A percentile compares a stretch with the other conserved stretches of the same genome.
phyloP scores from a whole-genome alignment of 371 early-diverging fungal genomes.

The Mucor saturninus region DNA sequence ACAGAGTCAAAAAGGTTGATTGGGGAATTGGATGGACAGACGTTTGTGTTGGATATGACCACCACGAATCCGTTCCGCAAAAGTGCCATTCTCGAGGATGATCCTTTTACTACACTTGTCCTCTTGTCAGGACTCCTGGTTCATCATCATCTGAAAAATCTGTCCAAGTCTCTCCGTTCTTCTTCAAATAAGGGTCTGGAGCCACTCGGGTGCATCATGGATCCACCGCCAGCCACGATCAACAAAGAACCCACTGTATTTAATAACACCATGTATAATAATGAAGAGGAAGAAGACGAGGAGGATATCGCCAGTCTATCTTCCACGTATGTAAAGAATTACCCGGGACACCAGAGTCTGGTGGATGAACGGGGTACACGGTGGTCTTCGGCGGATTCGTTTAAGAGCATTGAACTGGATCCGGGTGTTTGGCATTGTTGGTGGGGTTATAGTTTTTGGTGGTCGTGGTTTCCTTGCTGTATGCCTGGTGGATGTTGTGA shows the following conservation, averaged over 20 bases:
- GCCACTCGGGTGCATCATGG: constrained; percentile 34
- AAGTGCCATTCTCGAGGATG: background rate
- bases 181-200: constrained; percentile 25
- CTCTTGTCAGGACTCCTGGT: constrained; percentile 38
- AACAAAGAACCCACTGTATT: background rate
- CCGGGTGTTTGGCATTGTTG: constrained; percentile 47
- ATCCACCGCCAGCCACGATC: constrained; percentile 8
- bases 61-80: constrained; percentile 14
- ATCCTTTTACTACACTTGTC: constrained; percentile 32
- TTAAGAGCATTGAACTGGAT: constrained; percentile 50
- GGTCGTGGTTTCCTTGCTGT: constrained; percentile 53
- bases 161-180: constrained; percentile 33
- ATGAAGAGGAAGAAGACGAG: constrained; percentile 19
- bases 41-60: constrained; percentile 1
- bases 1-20: constrained; percentile 19
- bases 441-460: constrained; percentile 50
- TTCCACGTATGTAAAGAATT: constrained; percentile 13
- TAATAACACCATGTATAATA: background rate
- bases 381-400: constrained; percentile 31
- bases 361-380: constrained; percentile 20
- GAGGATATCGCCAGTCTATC: constrained; percentile 29
- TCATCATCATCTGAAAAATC: constrained; percentile 28
- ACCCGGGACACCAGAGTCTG: constrained; percentile 38
- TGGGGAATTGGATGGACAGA: constrained; percentile 11
- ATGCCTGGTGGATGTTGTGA: constrained; percentile 58